Evolutionary conservation across 768 basidiomycete species (phyloP), one percentile per base, ranked within the genome.

Genomic region (Sistotremastrum niveocremeum): DNA sequence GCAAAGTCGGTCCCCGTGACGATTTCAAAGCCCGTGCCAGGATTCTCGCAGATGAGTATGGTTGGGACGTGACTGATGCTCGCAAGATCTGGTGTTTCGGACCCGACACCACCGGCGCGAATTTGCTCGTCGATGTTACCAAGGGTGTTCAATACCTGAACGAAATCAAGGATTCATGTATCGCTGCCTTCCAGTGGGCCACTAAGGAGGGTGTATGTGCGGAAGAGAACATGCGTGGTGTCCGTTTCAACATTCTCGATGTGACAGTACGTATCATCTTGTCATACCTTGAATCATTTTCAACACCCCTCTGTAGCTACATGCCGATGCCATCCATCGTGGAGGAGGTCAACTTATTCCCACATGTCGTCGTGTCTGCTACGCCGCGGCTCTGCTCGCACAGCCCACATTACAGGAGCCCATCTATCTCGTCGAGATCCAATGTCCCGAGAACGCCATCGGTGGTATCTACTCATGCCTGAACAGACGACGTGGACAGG

Each of bases 41-140:
- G 70, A 60, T 87, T 59, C 78, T 99, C 54, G 95, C 95, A 51
- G 95, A 99, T 62, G 91, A 97, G 54, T 83, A 69, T 62, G 90
- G 89, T 46, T 98, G 95, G 95, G 95, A 99, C 63, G 93, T 98
- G 54, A 95, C 95, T 50, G 95, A 99, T 59, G 95, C 95, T 56
- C 77, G 95, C 61, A 97, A 95, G 77, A 98, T 99, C 62, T 99
- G 95, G 95, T 89, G 87, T 68, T 99, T 99, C 75, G 95, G 94
- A 57, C 95, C 95, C 52, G 95, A 99, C 54, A 95, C 89, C 44
- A 90, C 87, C 54, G 95, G 95, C 39, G 81, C 95, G 47, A 99
- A 99, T 70, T 65, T 99, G 66, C 68, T 99, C 65, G 89, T 95
- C 58, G 95, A 99, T 68, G 87, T 84, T 56, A 97, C 95, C 57